Evolutionary conservation across 306 rosid species (phyloP), one percentile per base, ranked within the genome.

Genomic region (barrel medic (Medicago truncatula)): DNA sequence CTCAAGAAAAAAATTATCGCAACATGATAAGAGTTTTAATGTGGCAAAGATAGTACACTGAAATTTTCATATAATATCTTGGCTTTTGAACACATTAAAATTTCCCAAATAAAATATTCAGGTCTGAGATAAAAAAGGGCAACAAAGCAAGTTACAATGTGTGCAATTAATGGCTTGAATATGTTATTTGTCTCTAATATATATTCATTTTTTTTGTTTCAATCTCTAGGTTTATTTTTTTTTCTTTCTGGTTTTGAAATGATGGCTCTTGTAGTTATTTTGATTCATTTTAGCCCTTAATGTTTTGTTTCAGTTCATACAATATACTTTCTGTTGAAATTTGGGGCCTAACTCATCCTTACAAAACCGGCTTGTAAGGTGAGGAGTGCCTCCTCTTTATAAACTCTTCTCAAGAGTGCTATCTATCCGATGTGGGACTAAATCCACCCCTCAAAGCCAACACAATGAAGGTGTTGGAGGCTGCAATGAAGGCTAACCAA

Each of bases 81-180:
- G 79, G 41, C 31, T 28, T 64, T 72, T 34, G 56, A 17, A 53
- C 58, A 44, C 28, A 71, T 15, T n/a, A 68, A 49, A 9, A 9
- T 8, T 63, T 58, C 17, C 38, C 34, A 50, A 70, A 79, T 28
- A 47, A 75, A 53, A 76, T 66, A 59, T 38, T 65, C 9, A 18
- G 21, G 43, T 66, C 43, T 69, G 18, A 65, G 44, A 70, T 6
- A 34, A 28, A 78, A 40, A 70, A 61, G 17, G 49, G 39, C 18
- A 21, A 23, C 18, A 74, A 18, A 60, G 7, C 5, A 56, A 28
- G 67, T 64, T 39, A 66, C 28, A 54, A 47, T 43, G 65, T 65
- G 14, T 49, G 49, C 64, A 31, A 46, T 59, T 75, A 58, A 58
- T 58, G 15, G 34, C 36, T 20, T 21, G 10, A 20, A 57, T 21